phyloP scores from a whole-genome alignment of 2,329 filamentous ascomycete genomes.

The Ceratocystis albifundus region DNA sequence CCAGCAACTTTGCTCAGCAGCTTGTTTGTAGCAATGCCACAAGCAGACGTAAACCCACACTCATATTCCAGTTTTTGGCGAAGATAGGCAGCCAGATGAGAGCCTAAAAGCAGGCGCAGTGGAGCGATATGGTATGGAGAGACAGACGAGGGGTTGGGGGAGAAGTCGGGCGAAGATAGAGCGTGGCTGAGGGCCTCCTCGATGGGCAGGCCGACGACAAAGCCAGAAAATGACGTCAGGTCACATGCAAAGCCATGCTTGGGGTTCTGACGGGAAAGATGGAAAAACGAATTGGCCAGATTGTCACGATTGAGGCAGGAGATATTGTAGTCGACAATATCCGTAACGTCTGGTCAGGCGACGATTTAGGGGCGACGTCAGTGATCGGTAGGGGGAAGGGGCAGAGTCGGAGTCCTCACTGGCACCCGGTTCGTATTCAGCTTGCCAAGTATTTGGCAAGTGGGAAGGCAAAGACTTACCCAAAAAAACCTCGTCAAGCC shows the following conservation, averaged over 20 bases:
- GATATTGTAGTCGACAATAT: slow-evolving; percentile 74
- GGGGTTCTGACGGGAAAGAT: slow-evolving; percentile 59
- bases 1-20: slow-evolving; percentile 75
- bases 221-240: slow-evolving; percentile 53
- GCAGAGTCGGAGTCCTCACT: slow-evolving; percentile 5
- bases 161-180: background rate
- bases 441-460: background rate
- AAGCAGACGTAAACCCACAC: slow-evolving; percentile 76
- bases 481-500: slow-evolving; percentile 73
- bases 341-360: slow-evolving; percentile 57
- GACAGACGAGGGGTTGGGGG: slow-evolving; percentile 7
- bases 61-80: slow-evolving; percentile 60
- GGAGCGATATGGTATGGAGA: background rate
- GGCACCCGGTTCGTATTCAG: background rate
- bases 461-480: slow-evolving; percentile 28
- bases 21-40: slow-evolving; percentile 81
- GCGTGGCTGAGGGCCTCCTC: slow-evolving; percentile 7
- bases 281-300: slow-evolving; percentile 63
- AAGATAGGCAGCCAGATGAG: slow-evolving; percentile 67
- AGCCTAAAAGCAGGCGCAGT: slow-evolving; percentile 60
- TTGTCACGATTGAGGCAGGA: slow-evolving; percentile 56
- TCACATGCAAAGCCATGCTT: slow-evolving; percentile 72
- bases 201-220: background rate
- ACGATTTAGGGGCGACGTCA: background rate
- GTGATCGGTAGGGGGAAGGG: background rate